Conservation (phyloP, 805 yeast species). For the Barnettozyma sucrosica region DNA sequence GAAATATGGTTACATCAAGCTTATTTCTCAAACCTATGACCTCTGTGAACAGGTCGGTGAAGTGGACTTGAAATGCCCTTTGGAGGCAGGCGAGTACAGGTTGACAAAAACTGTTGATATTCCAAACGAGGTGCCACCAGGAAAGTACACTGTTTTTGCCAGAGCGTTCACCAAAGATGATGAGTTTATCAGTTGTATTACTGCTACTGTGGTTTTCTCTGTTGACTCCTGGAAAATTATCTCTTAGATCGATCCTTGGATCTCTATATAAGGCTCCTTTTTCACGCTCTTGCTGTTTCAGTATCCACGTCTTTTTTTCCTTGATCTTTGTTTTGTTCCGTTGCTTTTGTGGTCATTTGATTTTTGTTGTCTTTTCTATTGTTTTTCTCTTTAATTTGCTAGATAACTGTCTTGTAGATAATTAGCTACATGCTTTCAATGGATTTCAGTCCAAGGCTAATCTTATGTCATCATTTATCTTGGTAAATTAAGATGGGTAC, state of each 20-base stretch:
- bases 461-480: no score
- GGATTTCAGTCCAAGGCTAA: no score
- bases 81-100: constrained; percentile 60
- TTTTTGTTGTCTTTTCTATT: no score
- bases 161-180: constrained; percentile 87
- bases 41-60: constrained; percentile 82
- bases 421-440: no score
- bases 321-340: not conserved
- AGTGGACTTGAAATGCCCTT: constrained; percentile 83
- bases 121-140: constrained; percentile 93
- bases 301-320: not conserved
- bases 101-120: constrained; percentile 71
- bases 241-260: not conserved
- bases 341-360: not conserved
- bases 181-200: constrained; percentile 74
- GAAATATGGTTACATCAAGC: constrained; percentile 82
- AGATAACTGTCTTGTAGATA: not conserved
- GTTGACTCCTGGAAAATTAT: constrained; percentile 28
- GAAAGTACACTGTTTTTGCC: constrained; percentile 79
- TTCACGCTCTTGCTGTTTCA: not conserved
- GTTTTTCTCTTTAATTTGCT: not conserved
- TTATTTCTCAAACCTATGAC: constrained; percentile 86
- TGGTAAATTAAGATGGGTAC: no score
- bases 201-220: constrained; percentile 54
- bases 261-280: not conserved